These are phyloP conservation scores for Cenchrus purpureus DNA, from an alignment of 176 grass and related monocot genomes.

Conservation along the genomic window DNA sequence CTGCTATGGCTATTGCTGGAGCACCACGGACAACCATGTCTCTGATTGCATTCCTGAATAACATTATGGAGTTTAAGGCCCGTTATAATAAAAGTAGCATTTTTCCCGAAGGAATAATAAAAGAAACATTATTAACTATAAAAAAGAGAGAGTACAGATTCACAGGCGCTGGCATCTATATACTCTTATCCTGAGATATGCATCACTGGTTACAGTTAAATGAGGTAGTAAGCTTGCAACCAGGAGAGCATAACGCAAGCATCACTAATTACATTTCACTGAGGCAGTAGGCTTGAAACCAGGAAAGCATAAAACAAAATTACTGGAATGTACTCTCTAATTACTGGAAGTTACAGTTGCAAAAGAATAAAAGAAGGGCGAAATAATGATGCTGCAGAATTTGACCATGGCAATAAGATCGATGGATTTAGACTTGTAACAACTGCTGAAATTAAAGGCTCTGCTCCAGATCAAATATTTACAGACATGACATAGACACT, in stretches of 20 bases:
- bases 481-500: neutral
- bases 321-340: neutral
- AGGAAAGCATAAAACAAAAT: neutral
- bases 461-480: neutral
- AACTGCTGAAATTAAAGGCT: neutral
- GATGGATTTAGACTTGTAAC: neutral
- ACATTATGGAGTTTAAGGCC: neutral
- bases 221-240: too few species aligned
- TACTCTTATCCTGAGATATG: neutral
- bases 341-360: neutral
- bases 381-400: neutral
- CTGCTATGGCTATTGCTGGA: constrained; percentile 91
- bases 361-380: neutral
- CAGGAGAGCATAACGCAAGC: too few species aligned
- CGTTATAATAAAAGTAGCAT: constrained; percentile 16
- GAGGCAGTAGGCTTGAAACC: neutral
- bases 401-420: neutral
- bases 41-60: constrained; percentile 77
- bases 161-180: neutral
- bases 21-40: constrained; percentile 97
- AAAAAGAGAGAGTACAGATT: neutral
- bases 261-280: constrained; percentile 8
- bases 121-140: neutral
- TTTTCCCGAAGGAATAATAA: neutral
- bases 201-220: too few species aligned